phyloP scores from a whole-genome alignment of 2,329 filamentous ascomycete genomes.

The Dothideomycetidae sp. region DNA sequence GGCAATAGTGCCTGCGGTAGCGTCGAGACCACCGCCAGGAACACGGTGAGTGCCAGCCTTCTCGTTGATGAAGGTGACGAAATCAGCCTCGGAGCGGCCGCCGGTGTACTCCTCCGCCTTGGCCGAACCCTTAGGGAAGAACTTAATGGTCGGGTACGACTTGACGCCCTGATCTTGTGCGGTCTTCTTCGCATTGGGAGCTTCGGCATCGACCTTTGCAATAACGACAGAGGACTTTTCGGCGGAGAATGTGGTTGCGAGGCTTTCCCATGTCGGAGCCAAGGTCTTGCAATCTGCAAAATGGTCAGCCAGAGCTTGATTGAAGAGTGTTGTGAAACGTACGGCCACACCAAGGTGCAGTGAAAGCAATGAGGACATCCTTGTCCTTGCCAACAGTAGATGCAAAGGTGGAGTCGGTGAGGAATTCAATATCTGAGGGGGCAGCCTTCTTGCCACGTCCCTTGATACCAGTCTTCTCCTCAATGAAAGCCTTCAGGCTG shows the following conservation, averaged over 20 bases:
- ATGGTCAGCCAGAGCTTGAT: conserved; percentile 11
- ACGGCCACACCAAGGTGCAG: conserved; percentile 97
- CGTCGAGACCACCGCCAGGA: conserved; percentile 65
- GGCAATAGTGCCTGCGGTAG: conserved; percentile 67
- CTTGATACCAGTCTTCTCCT: conserved; percentile 75
- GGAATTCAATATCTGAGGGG: conserved; percentile 61
- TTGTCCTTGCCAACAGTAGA: conserved; percentile 68
- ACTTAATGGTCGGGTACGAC: conserved; percentile 95
- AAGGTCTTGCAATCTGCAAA: conserved; percentile 83
- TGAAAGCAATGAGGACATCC: conserved; percentile 89
- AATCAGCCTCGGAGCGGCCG: conserved; percentile 59
- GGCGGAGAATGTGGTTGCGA: conserved; percentile 65
- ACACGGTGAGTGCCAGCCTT: conserved; percentile 78
- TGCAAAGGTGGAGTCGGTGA: conserved; percentile 69
- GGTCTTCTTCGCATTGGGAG: conserved; percentile 66
- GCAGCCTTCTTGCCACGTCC: conserved; percentile 57
- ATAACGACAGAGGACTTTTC: conserved; percentile 63
- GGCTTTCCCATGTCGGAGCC: conserved; percentile 75
- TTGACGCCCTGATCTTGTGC: conserved; percentile 63
- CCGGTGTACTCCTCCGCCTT: conserved; percentile 58
- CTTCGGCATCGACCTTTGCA: conserved; percentile 91
- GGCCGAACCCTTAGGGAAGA: conserved; percentile 75
- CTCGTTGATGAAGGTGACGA: conserved; percentile 73
- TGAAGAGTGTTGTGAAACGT: conserved; percentile 34
- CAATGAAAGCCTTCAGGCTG: conserved; percentile 64